Percentiles rank a stretch among this genome's conserved stretches.
These are phyloP conservation scores for Malassezia slooffiae DNA, from an alignment of 1,284 basidiomycete genomes.

Conservation along the genomic window DNA sequence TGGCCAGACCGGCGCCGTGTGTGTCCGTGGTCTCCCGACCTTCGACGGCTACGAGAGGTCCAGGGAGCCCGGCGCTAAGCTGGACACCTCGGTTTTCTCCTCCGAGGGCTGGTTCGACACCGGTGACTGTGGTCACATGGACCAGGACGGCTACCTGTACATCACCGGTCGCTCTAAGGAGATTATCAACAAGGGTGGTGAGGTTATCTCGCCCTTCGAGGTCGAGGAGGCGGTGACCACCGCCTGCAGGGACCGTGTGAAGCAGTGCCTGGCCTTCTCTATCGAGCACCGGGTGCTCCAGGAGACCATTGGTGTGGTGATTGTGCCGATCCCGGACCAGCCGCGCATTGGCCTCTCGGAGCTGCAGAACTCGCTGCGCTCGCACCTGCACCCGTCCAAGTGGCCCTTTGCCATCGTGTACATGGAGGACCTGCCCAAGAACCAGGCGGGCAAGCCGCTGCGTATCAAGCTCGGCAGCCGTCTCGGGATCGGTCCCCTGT, in stretches of 20 bases:
- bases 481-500: conserved; percentile 42
- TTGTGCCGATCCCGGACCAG: conserved; percentile 43
- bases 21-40: conserved; percentile 42
- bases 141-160: conserved; percentile 44
- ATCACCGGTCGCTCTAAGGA: conserved; percentile 47
- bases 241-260: conserved; percentile 42
- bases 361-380: conserved; percentile 44
- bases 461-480: conserved; percentile 46
- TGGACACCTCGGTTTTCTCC: conserved; percentile 43
- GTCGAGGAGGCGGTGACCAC: conserved; percentile 45
- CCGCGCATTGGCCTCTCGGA: conserved; percentile 45
- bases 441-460: conserved; percentile 45
- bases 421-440: conserved; percentile 47
- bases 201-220: conserved; percentile 46
- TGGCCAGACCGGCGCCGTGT: conserved; percentile 43
- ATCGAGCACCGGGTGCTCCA: conserved; percentile 45
- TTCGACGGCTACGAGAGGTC: conserved; percentile 43
- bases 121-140: conserved; percentile 47
- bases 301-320: conserved; percentile 46
- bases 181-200: conserved; percentile 47
- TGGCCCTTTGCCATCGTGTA: conserved; percentile 46
- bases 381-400: conserved; percentile 44
- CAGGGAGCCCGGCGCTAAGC: conserved; percentile 29
- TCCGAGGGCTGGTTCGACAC: conserved; percentile 46
- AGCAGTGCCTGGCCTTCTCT: conserved; percentile 45